These are phyloP conservation scores for Suhomyces emberorum DNA, from an alignment of 805 yeast genomes.

Conservation along the genomic window DNA sequence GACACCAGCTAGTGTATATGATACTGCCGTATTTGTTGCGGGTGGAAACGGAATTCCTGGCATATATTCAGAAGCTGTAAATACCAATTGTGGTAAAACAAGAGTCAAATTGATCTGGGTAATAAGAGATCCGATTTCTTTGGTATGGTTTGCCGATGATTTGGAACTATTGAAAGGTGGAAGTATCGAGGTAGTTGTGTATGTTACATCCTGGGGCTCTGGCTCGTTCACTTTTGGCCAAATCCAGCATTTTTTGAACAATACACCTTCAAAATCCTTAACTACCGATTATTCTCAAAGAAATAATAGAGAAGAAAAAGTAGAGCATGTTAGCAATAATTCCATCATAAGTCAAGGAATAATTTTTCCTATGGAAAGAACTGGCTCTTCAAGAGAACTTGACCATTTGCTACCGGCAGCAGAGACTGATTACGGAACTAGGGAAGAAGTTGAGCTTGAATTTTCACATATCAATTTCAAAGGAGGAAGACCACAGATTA, in stretches of 20 bases:
- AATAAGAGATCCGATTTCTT: constrained; percentile 48
- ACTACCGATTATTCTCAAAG: no score
- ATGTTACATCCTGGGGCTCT: neutral
- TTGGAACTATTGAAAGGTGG: constrained; percentile 23
- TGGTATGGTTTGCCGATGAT: constrained; percentile 51
- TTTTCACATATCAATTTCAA: constrained; percentile 37
- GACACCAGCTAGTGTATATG: constrained; percentile 46
- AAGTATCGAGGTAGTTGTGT: constrained; percentile 19
- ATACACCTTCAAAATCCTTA: no score
- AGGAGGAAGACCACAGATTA: constrained; percentile 24
- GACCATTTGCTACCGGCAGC: no score
- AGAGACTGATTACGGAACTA: no score
- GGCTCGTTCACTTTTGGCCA: no score
- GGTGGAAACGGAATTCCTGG: constrained; percentile 70
- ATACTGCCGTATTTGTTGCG: constrained; percentile 49
- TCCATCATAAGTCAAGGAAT: no score
- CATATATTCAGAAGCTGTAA: constrained; percentile 40
- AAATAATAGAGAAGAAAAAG: no score
- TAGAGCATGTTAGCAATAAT: no score
- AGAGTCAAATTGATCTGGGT: constrained; percentile 57
- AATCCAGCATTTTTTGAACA: no score
- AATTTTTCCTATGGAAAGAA: no score
- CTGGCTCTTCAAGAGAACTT: no score
- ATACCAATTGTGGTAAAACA: constrained; percentile 10
- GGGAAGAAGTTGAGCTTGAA: no score